Evolutionary conservation across 169 alveolate species (phyloP), one percentile per base, ranked within the genome.

Genomic region (Eimeria tenella): DNA sequence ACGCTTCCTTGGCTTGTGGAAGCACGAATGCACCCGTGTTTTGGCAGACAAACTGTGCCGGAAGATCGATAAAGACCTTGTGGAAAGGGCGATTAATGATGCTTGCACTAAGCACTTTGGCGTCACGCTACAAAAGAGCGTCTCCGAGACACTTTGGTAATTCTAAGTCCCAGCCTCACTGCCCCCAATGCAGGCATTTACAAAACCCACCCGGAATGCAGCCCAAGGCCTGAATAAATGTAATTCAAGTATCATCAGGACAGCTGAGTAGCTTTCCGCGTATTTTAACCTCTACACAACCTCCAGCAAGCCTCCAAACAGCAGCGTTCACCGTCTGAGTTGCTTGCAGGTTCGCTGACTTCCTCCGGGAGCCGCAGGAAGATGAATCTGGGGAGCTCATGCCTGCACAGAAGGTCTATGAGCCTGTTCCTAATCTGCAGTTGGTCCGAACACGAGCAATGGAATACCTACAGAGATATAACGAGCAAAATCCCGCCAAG

Each of bases 1-100:
- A 95, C 77, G 95, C 89, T 56, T 94, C 92, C 90, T 97, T 93
- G 93, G 98, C 50, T 96, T 99, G 21, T 99, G 99, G 99, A 98
- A 98, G 96, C 99, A 98, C 95, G 99, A 99, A 96, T 98, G 98
- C 95, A 97, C 98, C 94, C 96, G 99, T 83, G 99, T 98, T 58
- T 97, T 99, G 86, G 98, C 98, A 62, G 99, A 99, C 97, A 98
- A 99, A 95, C 98, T 99, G 93, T 96, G 98, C 89, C 96, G 98
- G 88, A 90, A 96, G 68, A 97, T 96, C 50, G 99, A 99, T 95
- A 99, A 99, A 96, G 96, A 95, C 74, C 89, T 96, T 86, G 97
- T 97, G 56, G 93, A 96, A 82, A 94, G 96, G 86, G 95, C 95
- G 83, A 95, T 96, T 90, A 94, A 94, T 23, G 97, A 96, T 91